Evolutionary conservation across 441 rosid species (phyloP), one percentile per base, ranked within the genome.

Genomic region (Erodium texanum): DNA sequence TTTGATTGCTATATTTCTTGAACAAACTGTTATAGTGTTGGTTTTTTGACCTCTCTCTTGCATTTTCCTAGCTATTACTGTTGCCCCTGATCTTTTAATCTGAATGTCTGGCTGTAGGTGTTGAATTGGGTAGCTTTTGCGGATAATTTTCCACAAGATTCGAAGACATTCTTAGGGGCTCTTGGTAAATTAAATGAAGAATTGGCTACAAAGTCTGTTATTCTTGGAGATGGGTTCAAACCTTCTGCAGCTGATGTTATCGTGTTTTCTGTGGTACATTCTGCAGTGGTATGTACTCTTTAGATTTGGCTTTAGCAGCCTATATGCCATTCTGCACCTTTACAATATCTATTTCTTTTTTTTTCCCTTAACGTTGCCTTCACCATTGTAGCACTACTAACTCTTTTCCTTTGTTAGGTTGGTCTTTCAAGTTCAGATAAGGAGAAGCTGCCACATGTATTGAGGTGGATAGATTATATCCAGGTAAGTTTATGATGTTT

Each of bases 401-500:
- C 22, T 68, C 73, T 56, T 80, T 73, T 64, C 54, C 61, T 62
- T 66, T 81, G 65, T 32, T 70, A 93, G 98, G 71, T 75, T 73
- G 84, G 73, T 67, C 85, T 88, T 74, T 75, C 94, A 23, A 70
- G 76, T 70, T 68, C 73, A 2, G 87, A 84, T 52, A 79, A 74
- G 74, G 85, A 79, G 71, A 85, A 89, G 76, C 74, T 84, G 56
- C 80, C 80, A 16, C 86, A 89, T 81, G 82, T 91, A n/a, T 48
- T 84, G 78, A 85, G 99, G 79, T 93, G 99, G 97, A 70, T 86
- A 85, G 86, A 89, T 72, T 87, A 89, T 83, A 80, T 91, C 66
- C 97, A 93, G 93, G 99, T 87, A 77, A 43, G 70, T 56, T 56
- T 8, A 10, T 56, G 22, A 56, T 20, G 3, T 8, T 9, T 56